Conservation (phyloP, 2,329 filamentous ascomycete genomes). For the Tympanopsis confertula region DNA sequence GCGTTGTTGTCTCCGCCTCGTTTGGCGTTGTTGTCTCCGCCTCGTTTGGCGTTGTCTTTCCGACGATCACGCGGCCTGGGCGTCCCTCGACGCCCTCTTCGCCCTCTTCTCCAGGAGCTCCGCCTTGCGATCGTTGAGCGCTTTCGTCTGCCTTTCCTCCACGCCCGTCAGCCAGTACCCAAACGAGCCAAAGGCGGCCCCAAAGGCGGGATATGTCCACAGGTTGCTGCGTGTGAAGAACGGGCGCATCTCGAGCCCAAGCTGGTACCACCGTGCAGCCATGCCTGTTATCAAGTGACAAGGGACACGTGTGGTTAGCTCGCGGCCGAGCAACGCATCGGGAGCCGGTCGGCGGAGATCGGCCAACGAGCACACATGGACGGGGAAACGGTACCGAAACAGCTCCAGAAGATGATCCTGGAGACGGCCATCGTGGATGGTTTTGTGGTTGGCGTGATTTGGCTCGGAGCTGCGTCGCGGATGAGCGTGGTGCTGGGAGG, state of each 20-base stretch:
- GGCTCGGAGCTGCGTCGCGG: too few relatives aligned
- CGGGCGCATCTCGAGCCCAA: constrained; percentile 96
- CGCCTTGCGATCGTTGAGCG: constrained; percentile 69
- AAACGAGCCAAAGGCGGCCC: constrained; percentile 74
- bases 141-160: constrained; percentile 67
- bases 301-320: background rate
- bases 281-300: constrained; percentile 48
- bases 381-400: constrained; percentile 63
- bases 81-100: constrained; percentile 59
- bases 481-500: too few relatives aligned
- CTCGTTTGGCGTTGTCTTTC: constrained; percentile 3
- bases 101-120: constrained; percentile 79
- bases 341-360: constrained; percentile 2
- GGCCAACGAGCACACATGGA: constrained; percentile 6
- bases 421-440: constrained; percentile 25
- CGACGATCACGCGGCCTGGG: constrained; percentile 21
- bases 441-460: too few relatives aligned
- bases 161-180: constrained; percentile 95
- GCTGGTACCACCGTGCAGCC: constrained; percentile 86
- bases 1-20: too few relatives aligned
- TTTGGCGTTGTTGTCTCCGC: too few relatives aligned
- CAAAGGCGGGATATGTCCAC: constrained; percentile 88
- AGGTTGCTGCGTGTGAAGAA: constrained; percentile 76
- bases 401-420: constrained; percentile 71
- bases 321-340: constrained; percentile 3